Base-by-base conservation (phyloP, 73 alveolate genomes). In the Paramecium tetraurelia region DNA sequence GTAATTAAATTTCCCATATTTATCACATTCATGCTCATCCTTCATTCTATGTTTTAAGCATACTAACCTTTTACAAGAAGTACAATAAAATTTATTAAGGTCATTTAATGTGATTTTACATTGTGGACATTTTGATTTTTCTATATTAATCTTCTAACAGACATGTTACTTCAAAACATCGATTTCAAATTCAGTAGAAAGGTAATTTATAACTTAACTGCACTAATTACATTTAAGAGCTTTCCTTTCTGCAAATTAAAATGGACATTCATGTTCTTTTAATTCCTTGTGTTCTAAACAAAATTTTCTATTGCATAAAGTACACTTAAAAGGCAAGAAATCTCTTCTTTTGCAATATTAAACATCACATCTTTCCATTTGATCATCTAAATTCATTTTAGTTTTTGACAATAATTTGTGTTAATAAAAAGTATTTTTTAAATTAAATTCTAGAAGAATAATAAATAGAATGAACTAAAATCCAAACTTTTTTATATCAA, bases 301-400 rank as follows among this genome's bases (percentile, higher is more conserved):
- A 20, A 31, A 75, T 20, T 33, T 75, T 21, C 38, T 2, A 21
- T 75, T 33, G 11, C 87, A 75, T 40, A 31, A 33, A 16, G 68
- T 21, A 36, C 87, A 75, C 16, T 75, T 33, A 75, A 75, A 75
- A 0, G 87, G 87, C 10, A 75, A 75, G 36, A 75, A 75, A 75
- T 75, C 87, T 44, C 87, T 35, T 44, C 48, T 31, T 75, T 75
- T 75, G 38, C 87, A 75, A 75, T 75, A 75, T 14, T 75, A 21
- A 2, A 31, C 41, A 31, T 75, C 57, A 75, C 87, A 75, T 24
- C 84, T 68, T 68, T 33, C 84, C 84, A 68, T 68, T 24, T 68
- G 12, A 68, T 68, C 84, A 68, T 68, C 84, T 21, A 68, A 12
- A 68, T 68, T 68, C 84, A 68, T 68, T 20, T 53, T 4, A n/a